These are phyloP conservation scores for Saturnispora serradocipensis DNA, from an alignment of 805 yeast species.

Conservation along the genomic window DNA sequence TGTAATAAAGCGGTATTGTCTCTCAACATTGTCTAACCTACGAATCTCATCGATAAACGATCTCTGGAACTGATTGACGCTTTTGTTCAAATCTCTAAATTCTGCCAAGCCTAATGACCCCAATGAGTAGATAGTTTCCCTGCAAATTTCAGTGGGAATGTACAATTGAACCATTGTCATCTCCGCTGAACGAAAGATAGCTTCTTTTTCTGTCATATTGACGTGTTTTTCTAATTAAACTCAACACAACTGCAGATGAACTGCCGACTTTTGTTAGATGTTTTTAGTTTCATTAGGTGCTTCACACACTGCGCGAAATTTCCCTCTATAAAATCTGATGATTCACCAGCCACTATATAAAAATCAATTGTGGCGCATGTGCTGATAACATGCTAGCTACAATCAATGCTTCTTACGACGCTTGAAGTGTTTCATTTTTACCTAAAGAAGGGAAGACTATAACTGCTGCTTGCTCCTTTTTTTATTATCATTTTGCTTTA, in stretches of 20 bases:
- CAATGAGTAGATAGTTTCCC: constrained; percentile 76
- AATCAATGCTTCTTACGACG: too few species aligned
- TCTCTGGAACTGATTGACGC: constrained; percentile 82
- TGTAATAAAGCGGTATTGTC: constrained; percentile 61
- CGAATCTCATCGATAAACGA: constrained; percentile 84
- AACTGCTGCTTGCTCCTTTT: too few species aligned
- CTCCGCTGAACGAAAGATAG: constrained; percentile 68
- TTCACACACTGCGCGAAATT: neutral
- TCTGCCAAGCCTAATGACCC: constrained; percentile 84
- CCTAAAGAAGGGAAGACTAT: too few species aligned
- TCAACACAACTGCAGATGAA: neutral
- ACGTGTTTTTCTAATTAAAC: neutral
- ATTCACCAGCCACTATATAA: neutral
- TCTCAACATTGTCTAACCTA: constrained; percentile 73
- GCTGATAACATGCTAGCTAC: too few species aligned
- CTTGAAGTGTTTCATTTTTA: too few species aligned
- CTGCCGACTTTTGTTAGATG: neutral
- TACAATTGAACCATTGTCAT: constrained; percentile 91
- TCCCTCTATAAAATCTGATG: neutral
- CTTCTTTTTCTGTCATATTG: constrained; percentile 17
- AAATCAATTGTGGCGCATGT: neutral
- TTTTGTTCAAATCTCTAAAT: constrained; percentile 80
- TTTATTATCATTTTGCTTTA: too few species aligned
- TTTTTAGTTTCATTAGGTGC: neutral
- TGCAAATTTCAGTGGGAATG: constrained; percentile 80